Evolutionary conservation across 345 rosid genomes (phyloP).

Genomic region (Balakata baccata): DNA sequence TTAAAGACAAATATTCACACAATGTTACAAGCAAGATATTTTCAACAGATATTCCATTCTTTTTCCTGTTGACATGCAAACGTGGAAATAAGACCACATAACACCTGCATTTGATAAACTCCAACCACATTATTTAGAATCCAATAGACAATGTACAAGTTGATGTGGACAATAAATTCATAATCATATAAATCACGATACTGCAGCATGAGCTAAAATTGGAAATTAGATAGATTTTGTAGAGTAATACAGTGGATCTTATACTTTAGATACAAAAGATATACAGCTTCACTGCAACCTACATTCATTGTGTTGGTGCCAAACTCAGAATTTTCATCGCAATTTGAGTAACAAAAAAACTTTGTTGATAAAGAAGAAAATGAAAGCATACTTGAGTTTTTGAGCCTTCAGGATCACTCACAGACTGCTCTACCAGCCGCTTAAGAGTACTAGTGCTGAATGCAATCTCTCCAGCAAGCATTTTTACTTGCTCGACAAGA

Average conservation of each 20-base stretch:
- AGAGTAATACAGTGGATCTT: neutral
- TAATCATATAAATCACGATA: neutral
- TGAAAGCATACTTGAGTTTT: constrained; percentile 57
- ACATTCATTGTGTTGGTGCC: neutral
- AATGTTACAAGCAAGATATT: neutral
- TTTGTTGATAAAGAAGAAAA: neutral
- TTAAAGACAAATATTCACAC: neutral
- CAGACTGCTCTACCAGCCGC: constrained; percentile 88
- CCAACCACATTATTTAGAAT: neutral
- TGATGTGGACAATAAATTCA: neutral
- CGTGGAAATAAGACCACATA: neutral
- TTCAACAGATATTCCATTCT: neutral
- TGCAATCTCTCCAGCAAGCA: constrained; percentile 99
- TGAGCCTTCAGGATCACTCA: constrained; percentile 77
- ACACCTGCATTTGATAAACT: neutral
- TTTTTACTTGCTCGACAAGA: constrained; percentile 94
- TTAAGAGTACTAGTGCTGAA: constrained; percentile 89
- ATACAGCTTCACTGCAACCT: neutral
- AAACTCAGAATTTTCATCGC: neutral
- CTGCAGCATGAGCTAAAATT: neutral
- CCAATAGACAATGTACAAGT: neutral
- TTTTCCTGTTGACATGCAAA: neutral
- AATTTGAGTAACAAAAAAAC: neutral
- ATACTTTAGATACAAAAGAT: neutral
- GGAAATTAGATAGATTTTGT: neutral